A percentile compares a stretch with the other conserved stretches of the same genome.
These are phyloP conservation scores for Chionographis japonica DNA, from an alignment of 106 monocot genomes.

Conservation along the genomic window DNA sequence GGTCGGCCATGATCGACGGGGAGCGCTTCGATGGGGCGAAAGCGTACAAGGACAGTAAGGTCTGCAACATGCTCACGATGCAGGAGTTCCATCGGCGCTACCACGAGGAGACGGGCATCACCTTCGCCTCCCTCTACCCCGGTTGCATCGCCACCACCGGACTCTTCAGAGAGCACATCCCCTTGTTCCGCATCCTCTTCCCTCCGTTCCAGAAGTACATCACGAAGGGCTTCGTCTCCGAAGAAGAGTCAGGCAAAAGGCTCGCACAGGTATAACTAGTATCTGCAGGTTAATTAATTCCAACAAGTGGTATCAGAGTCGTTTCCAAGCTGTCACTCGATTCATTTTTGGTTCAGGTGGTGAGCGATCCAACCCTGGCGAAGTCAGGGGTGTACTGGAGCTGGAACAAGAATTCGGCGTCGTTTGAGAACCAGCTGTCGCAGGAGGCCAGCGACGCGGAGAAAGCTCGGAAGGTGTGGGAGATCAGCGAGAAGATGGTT, in stretches of 20 bases:
- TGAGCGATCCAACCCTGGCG: conserved; percentile 72
- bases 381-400: conserved; percentile 99
- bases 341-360: conserved; percentile 48
- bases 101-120: conserved; percentile 88
- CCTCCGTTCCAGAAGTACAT: conserved; percentile 99
- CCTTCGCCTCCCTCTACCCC: conserved; percentile 84
- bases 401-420: conserved; percentile 91
- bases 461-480: conserved; percentile 83
- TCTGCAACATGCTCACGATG: conserved; percentile 98
- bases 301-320: no score
- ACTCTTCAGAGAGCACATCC: conserved; percentile 90
- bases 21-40: conserved; percentile 81
- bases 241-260: conserved; percentile 84
- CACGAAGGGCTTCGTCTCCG: conserved; percentile 90
- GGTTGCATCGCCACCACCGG: conserved; percentile 97
- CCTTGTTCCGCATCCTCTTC: conserved; percentile 79
- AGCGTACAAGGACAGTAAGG: conserved; percentile 98
- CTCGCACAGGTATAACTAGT: conserved; percentile 64
- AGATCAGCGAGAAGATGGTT: conserved; percentile 81
- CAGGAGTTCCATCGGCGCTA: conserved; percentile 88
- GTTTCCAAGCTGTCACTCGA: no score
- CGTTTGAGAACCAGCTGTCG: conserved; percentile 90
- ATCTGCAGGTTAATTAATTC: neutral
- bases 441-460: conserved; percentile 82
- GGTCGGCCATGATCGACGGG: conserved; percentile 82